Percentiles rank a stretch among this genome's conserved stretches.
These are phyloP conservation scores for Neoboletus brunneissimus DNA, from an alignment of 768 basidiomycete species.

Conservation along the genomic window DNA sequence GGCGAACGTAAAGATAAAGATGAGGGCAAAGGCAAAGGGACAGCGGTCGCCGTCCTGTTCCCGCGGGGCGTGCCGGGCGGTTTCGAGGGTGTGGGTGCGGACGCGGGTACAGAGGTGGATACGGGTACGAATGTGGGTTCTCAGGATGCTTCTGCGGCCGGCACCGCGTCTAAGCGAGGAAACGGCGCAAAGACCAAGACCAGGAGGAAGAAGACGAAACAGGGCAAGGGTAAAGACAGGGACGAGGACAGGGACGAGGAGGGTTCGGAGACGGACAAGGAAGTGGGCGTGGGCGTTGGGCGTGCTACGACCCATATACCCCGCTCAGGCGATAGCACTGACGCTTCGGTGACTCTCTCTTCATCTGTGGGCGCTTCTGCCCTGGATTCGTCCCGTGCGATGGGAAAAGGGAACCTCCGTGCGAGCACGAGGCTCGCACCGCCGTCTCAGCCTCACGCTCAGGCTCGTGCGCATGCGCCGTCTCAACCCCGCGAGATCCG, in stretches of 20 bases:
- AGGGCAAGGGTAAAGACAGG: not conserved
- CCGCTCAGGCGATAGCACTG: slow-evolving; percentile 18
- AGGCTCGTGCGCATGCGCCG: not conserved
- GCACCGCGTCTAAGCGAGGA: slow-evolving; percentile 27
- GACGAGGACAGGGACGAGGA: not conserved
- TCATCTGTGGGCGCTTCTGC: not conserved
- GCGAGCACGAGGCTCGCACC: slow-evolving; percentile 4
- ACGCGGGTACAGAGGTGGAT: not conserved
- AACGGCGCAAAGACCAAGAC: slow-evolving; percentile 36
- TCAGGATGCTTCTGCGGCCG: not conserved
- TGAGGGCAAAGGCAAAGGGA: not conserved
- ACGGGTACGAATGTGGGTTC: not conserved
- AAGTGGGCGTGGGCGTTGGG: not conserved
- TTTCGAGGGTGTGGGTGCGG: slow-evolving; percentile 3
- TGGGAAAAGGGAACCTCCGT: slow-evolving; percentile 1
- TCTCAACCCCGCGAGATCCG: slow-evolving; percentile 17
- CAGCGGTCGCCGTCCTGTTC: not conserved
- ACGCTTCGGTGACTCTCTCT: slow-evolving; percentile 8
- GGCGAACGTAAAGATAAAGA: not conserved
- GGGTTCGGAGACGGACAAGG: slow-evolving; percentile 15
- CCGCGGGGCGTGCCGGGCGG: slow-evolving; percentile 11
- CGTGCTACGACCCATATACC: not conserved
- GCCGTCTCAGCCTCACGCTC: slow-evolving; percentile 25
- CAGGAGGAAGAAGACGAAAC: slow-evolving; percentile 34
- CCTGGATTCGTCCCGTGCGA: not conserved